Conservation (phyloP, 345 rosid genomes). For the Garcia nutans region DNA sequence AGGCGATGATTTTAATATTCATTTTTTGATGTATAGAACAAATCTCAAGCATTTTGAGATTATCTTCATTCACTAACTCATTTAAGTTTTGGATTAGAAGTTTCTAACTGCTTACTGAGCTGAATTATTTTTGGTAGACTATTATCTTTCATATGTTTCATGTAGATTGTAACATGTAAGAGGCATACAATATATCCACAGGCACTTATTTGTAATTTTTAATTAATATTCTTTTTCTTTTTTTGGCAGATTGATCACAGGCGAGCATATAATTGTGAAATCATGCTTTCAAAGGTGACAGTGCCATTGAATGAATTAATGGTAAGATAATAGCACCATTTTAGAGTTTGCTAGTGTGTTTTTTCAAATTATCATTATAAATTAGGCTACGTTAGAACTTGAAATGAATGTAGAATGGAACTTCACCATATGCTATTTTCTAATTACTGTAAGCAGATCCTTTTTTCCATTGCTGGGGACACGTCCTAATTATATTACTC, state of each 20-base stretch:
- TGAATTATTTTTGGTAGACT: neutral
- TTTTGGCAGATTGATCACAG: slow-evolving; percentile 82
- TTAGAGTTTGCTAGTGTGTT: neutral
- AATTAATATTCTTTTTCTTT: neutral
- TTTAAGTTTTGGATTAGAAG: neutral
- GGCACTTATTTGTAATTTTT: too few relatives aligned
- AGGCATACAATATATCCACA: too few relatives aligned
- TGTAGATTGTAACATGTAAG: neutral
- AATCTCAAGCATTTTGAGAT: neutral
- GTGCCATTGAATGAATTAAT: slow-evolving; percentile 76
- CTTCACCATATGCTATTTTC: neutral
- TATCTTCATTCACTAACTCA: neutral
- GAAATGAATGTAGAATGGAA: neutral
- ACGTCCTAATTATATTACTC: neutral
- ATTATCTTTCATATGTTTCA: neutral
- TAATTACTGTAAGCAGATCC: neutral
- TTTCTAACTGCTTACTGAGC: neutral
- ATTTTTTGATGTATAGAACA: too few relatives aligned
- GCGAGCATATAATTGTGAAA: slow-evolving; percentile 95
- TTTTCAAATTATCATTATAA: neutral
- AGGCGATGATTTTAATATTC: neutral
- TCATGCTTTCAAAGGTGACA: slow-evolving; percentile 98
- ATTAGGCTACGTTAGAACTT: neutral
- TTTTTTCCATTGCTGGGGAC: neutral
- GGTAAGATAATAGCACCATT: slow-evolving; percentile 43